Conservation (phyloP, 2,329 filamentous ascomycete species). For the Alternaria triticimaculans region DNA sequence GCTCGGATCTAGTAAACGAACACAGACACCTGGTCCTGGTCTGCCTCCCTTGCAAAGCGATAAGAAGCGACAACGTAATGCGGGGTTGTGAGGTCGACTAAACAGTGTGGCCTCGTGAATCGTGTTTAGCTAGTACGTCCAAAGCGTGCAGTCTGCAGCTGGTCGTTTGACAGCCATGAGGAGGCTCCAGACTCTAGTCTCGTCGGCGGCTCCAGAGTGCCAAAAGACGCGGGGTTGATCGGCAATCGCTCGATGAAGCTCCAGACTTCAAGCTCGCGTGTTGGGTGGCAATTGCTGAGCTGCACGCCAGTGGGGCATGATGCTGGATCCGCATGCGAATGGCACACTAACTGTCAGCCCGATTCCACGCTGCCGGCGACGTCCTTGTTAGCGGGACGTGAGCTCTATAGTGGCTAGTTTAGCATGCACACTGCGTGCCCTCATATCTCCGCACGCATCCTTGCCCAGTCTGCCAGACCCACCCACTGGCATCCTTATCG, state of each 20-base stretch:
- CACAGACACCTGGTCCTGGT: slow-evolving; percentile 13
- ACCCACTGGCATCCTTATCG: slow-evolving; percentile 20
- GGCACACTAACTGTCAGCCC: slow-evolving; percentile 31
- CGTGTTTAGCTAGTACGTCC: background rate
- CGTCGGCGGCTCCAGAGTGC: slow-evolving; percentile 15
- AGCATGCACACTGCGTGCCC: slow-evolving; percentile 2
- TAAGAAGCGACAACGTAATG: background rate
- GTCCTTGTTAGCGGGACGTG: background rate
- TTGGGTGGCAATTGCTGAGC: slow-evolving; percentile 26
- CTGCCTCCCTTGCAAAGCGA: background rate
- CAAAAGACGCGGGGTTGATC: slow-evolving; percentile 30
- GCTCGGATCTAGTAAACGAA: slow-evolving; percentile 15
- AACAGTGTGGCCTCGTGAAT: background rate
- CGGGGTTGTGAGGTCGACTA: slow-evolving; percentile 2
- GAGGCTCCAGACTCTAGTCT: slow-evolving; percentile 7
- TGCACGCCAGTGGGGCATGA: slow-evolving; percentile 22
- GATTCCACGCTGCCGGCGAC: slow-evolving; percentile 35
- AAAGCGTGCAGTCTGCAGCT: background rate
- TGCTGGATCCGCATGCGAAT: slow-evolving; percentile 30
- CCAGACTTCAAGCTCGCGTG: slow-evolving; percentile 16
- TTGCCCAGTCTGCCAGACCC: slow-evolving; percentile 10
- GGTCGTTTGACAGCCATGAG: slow-evolving; percentile 2
- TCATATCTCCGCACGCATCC: slow-evolving; percentile 7
- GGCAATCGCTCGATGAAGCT: slow-evolving; percentile 22
- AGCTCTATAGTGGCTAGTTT: background rate